phyloP scores from a whole-genome alignment of 1,284 basidiomycete genomes.

The Exobasidium cylindrosporum region DNA sequence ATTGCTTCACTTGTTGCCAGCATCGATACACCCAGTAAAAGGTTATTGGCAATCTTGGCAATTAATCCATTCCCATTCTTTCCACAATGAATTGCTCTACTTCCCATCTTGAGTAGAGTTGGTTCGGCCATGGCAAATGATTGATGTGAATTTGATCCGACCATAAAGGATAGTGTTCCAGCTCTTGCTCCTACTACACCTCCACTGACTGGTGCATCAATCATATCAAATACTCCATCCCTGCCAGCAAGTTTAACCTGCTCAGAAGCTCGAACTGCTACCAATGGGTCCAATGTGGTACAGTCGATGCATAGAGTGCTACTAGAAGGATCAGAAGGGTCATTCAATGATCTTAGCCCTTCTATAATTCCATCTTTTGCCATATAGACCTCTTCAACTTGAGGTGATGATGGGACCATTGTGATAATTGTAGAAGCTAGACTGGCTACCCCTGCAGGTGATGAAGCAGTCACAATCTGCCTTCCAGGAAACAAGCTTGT shows the following conservation, averaged over 20 bases:
- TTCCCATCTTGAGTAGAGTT: constrained; percentile 67
- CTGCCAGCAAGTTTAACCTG: constrained; percentile 62
- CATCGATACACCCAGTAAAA: constrained; percentile 47
- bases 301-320: constrained; percentile 76
- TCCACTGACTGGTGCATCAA: constrained; percentile 87
- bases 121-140: constrained; percentile 67
- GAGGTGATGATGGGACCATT: constrained; percentile 76
- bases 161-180: constrained; percentile 77
- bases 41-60: constrained; percentile 51
- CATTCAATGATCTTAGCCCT: constrained; percentile 23
- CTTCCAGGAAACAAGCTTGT: constrained; percentile 39
- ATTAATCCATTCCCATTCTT: constrained; percentile 64
- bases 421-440: constrained; percentile 69
- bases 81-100: constrained; percentile 77
- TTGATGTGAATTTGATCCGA: constrained; percentile 67
- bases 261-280: constrained; percentile 66
- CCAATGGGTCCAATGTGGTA: constrained; percentile 76
- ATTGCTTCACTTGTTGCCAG: constrained; percentile 45
- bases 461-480: constrained; percentile 46
- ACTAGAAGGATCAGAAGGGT: constrained; percentile 14
- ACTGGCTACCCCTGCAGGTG: constrained; percentile 56
- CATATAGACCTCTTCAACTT: constrained; percentile 71
- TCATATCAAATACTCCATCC: constrained; percentile 60
- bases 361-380: constrained; percentile 58
- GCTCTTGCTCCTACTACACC: constrained; percentile 79